phyloP scores from a whole-genome alignment of 73 alveolate species.

The Symbiodinium natans region DNA sequence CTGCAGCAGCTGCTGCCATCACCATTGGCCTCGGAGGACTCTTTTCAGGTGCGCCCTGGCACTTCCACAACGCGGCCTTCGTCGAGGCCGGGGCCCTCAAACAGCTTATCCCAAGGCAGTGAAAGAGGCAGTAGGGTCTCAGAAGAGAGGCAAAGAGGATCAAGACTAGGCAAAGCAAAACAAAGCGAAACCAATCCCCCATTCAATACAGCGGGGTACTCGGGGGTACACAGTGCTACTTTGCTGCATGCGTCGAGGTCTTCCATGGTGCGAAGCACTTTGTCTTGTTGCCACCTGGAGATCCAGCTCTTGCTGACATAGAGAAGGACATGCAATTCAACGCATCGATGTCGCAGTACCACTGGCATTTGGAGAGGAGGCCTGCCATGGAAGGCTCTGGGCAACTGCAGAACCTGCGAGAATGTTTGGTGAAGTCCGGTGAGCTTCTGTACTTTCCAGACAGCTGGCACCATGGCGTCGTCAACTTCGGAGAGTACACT shows the following conservation, averaged over 20 bases:
- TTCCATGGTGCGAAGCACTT: conserved; percentile 48
- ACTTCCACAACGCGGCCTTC: conserved; percentile 71
- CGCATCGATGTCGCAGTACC: conserved; percentile 64
- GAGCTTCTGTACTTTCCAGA: conserved; percentile 81
- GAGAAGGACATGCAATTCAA: conserved; percentile 75
- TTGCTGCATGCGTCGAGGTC: conserved; percentile 57
- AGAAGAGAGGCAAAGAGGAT: background rate
- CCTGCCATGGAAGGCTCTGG: conserved; percentile 26
- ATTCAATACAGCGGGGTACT: background rate
- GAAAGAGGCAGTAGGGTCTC: background rate
- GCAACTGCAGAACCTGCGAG: conserved; percentile 18
- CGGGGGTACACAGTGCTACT: background rate
- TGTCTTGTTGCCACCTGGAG: conserved; percentile 60
- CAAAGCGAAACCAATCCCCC: background rate
- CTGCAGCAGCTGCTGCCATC: conserved; percentile 38
- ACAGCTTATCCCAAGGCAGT: no score
- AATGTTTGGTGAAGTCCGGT: conserved; percentile 44
- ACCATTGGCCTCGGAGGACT: conserved; percentile 77
- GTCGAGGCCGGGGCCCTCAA: no score
- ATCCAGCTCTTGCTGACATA: conserved; percentile 18
- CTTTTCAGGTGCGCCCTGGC: conserved; percentile 79
- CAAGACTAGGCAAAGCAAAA: no score
- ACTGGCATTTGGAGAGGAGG: conserved; percentile 52
- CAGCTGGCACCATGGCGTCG: conserved; percentile 89
- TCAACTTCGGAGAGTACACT: conserved; percentile 41